Evolutionary conservation across 768 basidiomycete genomes (phyloP).

Genomic region (Amanita exitialis): DNA sequence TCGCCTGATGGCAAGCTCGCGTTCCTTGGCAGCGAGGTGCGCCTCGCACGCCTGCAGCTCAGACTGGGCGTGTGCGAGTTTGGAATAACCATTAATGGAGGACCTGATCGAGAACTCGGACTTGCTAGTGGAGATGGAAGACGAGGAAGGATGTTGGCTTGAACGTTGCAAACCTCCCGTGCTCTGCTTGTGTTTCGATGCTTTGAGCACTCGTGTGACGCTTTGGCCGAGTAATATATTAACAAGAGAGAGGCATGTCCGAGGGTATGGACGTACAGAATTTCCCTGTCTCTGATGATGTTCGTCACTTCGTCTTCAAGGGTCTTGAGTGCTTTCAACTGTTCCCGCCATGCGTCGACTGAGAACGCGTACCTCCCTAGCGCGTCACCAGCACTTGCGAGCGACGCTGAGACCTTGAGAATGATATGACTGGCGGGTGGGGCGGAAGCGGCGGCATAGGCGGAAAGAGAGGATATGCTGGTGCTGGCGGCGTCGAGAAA

Average conservation of each 20-base stretch:
- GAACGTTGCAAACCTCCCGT: slow-evolving; percentile 29
- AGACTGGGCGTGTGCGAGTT: slow-evolving; percentile 57
- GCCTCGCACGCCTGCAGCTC: slow-evolving; percentile 79
- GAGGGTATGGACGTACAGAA: slow-evolving; percentile 45
- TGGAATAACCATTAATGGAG: slow-evolving; percentile 24
- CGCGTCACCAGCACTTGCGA: slow-evolving; percentile 62
- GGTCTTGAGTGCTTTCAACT: slow-evolving; percentile 47
- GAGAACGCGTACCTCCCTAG: slow-evolving; percentile 47
- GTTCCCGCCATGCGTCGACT: slow-evolving; percentile 57
- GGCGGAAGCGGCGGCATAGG: slow-evolving; percentile 62
- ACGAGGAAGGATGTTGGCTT: slow-evolving; percentile 27
- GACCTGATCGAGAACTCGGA: slow-evolving; percentile 18
- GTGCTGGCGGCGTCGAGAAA: slow-evolving; percentile 51
- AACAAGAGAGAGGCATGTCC: background rate
- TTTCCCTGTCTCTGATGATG: slow-evolving; percentile 68
- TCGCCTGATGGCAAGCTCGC: slow-evolving; percentile 43
- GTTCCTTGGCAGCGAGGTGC: slow-evolving; percentile 62
- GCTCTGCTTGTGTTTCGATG: slow-evolving; percentile 37
- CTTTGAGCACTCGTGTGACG: slow-evolving; percentile 72
- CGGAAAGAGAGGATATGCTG: slow-evolving; percentile 56
- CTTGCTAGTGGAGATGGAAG: slow-evolving; percentile 30
- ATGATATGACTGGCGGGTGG: slow-evolving; percentile 44
- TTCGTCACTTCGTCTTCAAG: slow-evolving; percentile 68
- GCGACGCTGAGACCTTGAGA: slow-evolving; percentile 43
- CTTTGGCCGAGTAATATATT: slow-evolving; percentile 22